Conservation (phyloP, 192 early-diverging fungal species). For the Entophlyctis helioformis region DNA sequence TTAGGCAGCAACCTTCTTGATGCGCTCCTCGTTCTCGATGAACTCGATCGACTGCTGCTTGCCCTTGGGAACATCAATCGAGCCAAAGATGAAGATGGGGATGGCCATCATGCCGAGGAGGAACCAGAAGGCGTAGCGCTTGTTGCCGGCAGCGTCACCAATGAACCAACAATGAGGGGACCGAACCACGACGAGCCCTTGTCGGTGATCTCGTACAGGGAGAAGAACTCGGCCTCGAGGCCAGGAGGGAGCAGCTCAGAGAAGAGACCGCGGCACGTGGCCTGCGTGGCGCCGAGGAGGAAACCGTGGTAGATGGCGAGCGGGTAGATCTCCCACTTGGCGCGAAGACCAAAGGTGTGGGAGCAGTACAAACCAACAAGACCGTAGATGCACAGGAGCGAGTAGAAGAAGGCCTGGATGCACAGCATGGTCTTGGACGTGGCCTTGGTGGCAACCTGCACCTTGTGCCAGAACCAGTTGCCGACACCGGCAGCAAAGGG, state of each 20-base stretch:
- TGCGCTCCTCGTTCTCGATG: slow-evolving; percentile 1
- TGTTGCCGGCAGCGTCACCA: slow-evolving; percentile 31
- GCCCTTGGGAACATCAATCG: slow-evolving; percentile 43
- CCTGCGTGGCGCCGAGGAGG: slow-evolving; percentile 31
- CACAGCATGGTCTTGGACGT: slow-evolving; percentile 5
- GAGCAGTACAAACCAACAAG: slow-evolving; percentile 3
- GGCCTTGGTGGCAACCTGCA: not conserved
- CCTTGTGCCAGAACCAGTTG: slow-evolving; percentile 5
- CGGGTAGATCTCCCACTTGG: slow-evolving; percentile 40
- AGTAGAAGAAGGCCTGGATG: slow-evolving; percentile 7
- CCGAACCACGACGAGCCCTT: slow-evolving; percentile 54
- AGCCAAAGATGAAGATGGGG: slow-evolving; percentile 35
- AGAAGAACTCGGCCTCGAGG: slow-evolving; percentile 58
- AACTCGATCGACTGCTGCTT: slow-evolving; percentile 27
- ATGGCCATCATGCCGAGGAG: slow-evolving; percentile 40
- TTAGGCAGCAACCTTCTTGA: too few relatives aligned
- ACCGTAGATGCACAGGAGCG: slow-evolving; percentile 4
- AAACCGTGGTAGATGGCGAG: slow-evolving; percentile 47
- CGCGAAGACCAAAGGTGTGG: too few relatives aligned
- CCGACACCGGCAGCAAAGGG: slow-evolving; percentile 9
- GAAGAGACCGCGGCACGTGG: slow-evolving; percentile 48
- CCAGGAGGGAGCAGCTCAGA: slow-evolving; percentile 53
- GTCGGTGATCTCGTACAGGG: slow-evolving; percentile 45
- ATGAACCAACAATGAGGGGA: slow-evolving; percentile 56
- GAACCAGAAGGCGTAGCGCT: slow-evolving; percentile 45